A percentile compares a stretch with the other conserved stretches of the same genome.
phyloP scores from a whole-genome alignment of 495 filamentous ascomycete genomes.

The Viridothelium virens region DNA sequence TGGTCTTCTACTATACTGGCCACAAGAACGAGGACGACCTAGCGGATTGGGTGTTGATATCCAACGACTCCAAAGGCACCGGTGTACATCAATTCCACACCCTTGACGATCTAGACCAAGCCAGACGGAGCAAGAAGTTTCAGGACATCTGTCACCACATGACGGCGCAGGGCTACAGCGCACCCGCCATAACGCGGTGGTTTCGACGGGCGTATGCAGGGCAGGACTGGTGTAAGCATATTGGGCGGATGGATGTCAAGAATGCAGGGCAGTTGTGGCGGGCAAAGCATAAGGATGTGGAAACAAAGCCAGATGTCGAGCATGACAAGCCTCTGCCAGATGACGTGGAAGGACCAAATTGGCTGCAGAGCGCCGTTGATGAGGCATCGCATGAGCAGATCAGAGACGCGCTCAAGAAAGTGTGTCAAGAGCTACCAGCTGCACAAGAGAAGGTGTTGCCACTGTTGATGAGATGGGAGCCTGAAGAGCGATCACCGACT shows the following conservation, averaged over 20 bases:
- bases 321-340: slow-evolving; percentile 1
- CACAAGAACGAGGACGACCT: neutral
- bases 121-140: neutral
- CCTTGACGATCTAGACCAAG: neutral
- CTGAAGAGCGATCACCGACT: slow-evolving; percentile 4
- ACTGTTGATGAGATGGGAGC: slow-evolving; percentile 7
- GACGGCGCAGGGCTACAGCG: slow-evolving; percentile 1
- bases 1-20: neutral
- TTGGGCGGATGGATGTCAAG: slow-evolving; percentile 3
- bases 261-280: slow-evolving; percentile 4
- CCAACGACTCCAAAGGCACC: slow-evolving; percentile 1
- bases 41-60: slow-evolving; percentile 1
- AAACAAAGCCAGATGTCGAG: neutral
- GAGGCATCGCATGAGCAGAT: neutral
- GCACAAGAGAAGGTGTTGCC: neutral
- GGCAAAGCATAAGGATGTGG: neutral
- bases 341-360: neutral
- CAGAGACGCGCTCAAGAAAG: neutral
- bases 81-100: neutral
- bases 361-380: neutral
- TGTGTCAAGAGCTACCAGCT: neutral
- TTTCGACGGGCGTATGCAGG: slow-evolving; percentile 5
- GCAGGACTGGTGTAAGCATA: slow-evolving; percentile 5
- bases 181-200: neutral
- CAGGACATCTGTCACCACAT: neutral